Percentiles rank a stretch among this genome's conserved stretches.
Evolutionary conservation across 106 monocot genomes (phyloP).

Genomic region (Hemerocallis citrina): DNA sequence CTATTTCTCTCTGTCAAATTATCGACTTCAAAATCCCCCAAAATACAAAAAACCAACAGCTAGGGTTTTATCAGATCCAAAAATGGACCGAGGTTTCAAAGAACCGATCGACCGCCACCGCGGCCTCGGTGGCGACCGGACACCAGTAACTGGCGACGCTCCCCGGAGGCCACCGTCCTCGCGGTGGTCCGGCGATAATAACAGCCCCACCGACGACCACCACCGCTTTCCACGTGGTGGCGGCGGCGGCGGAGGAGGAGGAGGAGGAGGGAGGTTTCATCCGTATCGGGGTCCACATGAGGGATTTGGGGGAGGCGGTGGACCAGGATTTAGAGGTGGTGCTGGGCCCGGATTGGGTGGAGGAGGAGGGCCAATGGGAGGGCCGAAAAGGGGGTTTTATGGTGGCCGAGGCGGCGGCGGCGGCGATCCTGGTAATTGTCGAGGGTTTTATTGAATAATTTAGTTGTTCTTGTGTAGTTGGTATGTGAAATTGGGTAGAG

Average conservation of each 20-base stretch:
- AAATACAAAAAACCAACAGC: neutral
- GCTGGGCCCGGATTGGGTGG: neutral
- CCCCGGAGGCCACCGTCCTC: neutral
- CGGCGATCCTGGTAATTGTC: neutral
- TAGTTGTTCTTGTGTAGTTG: no score
- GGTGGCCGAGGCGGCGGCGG: slow-evolving; percentile 6
- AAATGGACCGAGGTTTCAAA: neutral
- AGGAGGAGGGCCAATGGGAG: slow-evolving; percentile 2
- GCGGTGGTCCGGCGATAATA: slow-evolving; percentile 1
- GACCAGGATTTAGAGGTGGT: slow-evolving; percentile 4
- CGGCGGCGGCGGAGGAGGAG: neutral
- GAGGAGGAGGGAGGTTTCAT: slow-evolving; percentile 3
- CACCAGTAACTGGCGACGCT: neutral
- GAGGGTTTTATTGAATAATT: neutral
- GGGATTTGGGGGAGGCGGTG: neutral
- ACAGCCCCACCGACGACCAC: neutral
- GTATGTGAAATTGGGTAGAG: no score
- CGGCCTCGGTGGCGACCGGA: neutral
- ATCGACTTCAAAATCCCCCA: neutral
- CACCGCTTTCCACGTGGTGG: neutral
- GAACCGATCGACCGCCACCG: neutral
- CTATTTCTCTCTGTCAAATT: neutral
- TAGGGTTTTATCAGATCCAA: neutral
- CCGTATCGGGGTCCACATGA: slow-evolving; percentile 1
- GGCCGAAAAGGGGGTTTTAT: slow-evolving; percentile 7